Base-by-base conservation (phyloP, 345 rosid species). In the Populus tremula region DNA sequence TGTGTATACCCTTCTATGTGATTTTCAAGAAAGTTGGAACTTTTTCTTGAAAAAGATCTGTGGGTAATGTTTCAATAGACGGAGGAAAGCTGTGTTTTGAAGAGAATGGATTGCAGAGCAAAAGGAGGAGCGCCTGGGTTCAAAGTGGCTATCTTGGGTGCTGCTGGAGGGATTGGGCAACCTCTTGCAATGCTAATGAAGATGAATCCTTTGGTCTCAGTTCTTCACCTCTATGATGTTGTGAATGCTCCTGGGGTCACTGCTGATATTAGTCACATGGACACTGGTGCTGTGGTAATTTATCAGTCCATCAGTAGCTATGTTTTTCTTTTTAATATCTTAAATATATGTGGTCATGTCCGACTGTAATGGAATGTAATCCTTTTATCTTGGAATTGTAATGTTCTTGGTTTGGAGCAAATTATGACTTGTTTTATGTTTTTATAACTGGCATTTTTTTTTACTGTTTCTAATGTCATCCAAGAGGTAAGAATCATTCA, bases 111-210 rank as follows among this genome's bases (percentile, higher is more conserved):
- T 66, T 91, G 96, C 86, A 77, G 92, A 71, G 91, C 93, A 0
- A 91, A 89, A 89, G 92, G 93, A 10, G 96, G 93, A 41, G 87
- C 92, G 17, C 83, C 90, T 13, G 93, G 96, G 56, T 90, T 91
- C 88, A 92, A 92, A 66, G 94, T 90, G 73, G 96, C 94, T 20
- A 85, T 92, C 71, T 84, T 92, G 79, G 96, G 94, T 78, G 96
- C 96, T 47, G 93, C 96, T 13, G 93, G 96, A 79, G 96, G 93
- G 65, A 90, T 88, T 76, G 96, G 96, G 64, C 96, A 92, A 41
- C 83, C 97, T 36, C 87, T 90, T 74, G 78, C 94, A 23, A 69
- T 92, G 89, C 74, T 90, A 16, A 88, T 92, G 91, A 92, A 92
- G 67, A 89, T 87, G 88, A 89, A 90, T 83, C 89, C 87, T 11